Evolutionary conservation across 768 basidiomycete species (phyloP).

Genomic region (Lepiota venenata): DNA sequence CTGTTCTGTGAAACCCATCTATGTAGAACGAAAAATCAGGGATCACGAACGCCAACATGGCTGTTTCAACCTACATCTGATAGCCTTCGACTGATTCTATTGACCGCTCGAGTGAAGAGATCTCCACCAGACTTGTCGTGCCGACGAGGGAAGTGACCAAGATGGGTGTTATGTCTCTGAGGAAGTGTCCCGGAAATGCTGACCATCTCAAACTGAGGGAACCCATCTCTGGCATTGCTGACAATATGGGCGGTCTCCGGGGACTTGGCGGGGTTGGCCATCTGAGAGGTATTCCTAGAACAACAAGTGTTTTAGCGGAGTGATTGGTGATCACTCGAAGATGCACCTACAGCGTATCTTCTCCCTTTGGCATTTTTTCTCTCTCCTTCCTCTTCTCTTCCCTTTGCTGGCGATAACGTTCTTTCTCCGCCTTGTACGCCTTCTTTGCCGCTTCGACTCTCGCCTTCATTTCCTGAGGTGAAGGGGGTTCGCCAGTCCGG

Average conservation of each 20-base stretch:
- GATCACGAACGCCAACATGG: not conserved
- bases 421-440: conserved; percentile 67
- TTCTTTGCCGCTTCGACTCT: conserved; percentile 66
- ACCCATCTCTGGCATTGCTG: conserved; percentile 57
- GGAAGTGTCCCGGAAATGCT: conserved; percentile 36
- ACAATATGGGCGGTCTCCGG: conserved; percentile 33
- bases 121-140: conserved; percentile 26
- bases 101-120: conserved; percentile 35
- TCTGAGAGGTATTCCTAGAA: not conserved
- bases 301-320: not conserved
- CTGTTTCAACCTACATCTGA: conserved; percentile 50
- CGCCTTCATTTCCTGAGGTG: conserved; percentile 36
- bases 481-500: conserved; percentile 16
- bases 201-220: conserved; percentile 62
- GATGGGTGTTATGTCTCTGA: conserved; percentile 36
- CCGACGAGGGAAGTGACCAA: conserved; percentile 31
- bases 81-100: conserved; percentile 54
- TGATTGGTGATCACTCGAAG: not conserved
- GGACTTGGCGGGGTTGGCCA: not conserved
- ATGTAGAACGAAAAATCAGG: conserved; percentile 41
- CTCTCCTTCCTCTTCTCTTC: conserved; percentile 43
- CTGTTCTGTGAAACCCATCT: conserved; percentile 76
- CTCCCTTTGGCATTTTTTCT: conserved; percentile 19
- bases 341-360: conserved; percentile 10
- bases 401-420: conserved; percentile 59